Evolutionary conservation across 106 monocot species (phyloP).

Genomic region (Dioscorea dumetorum): DNA sequence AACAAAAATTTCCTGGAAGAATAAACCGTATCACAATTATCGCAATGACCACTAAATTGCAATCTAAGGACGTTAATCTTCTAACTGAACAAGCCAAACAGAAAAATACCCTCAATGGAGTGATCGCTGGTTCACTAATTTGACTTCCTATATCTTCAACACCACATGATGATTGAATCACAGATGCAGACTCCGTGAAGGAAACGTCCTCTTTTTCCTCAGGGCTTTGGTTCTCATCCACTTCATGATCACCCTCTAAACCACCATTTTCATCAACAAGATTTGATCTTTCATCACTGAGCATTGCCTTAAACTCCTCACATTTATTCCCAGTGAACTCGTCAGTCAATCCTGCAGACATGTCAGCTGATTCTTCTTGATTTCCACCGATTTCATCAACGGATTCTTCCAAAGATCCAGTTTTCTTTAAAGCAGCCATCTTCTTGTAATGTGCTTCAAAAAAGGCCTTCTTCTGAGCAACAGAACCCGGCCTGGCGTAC

Average conservation of each 20-base stretch:
- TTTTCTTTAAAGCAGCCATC: conserved; percentile 19
- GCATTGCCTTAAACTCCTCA: background rate
- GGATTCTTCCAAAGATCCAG: background rate
- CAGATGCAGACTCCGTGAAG: background rate
- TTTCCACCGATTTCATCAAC: background rate
- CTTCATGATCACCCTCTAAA: background rate
- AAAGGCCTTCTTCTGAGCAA: conserved; percentile 66
- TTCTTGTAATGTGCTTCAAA: conserved; percentile 75
- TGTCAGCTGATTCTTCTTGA: background rate
- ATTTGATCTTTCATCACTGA: background rate
- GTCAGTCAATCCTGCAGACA: background rate
- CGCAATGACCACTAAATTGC: background rate
- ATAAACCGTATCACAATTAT: background rate
- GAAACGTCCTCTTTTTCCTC: background rate
- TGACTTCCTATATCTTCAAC: conserved; percentile 10
- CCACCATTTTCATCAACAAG: conserved; percentile 5
- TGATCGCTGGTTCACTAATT: conserved; percentile 6
- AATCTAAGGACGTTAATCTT: background rate
- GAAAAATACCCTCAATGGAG: conserved; percentile 48
- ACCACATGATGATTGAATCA: background rate
- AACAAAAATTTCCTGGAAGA: conserved; percentile 45
- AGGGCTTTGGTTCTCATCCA: background rate
- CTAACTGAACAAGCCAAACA: background rate
- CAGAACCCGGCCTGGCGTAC: conserved; percentile 48
- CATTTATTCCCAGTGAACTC: background rate